A percentile compares a stretch with the other conserved stretches of the same genome.
Conservation (phyloP, 2,329 filamentous ascomycete genomes). For the Fusarium protoensiforme region DNA sequence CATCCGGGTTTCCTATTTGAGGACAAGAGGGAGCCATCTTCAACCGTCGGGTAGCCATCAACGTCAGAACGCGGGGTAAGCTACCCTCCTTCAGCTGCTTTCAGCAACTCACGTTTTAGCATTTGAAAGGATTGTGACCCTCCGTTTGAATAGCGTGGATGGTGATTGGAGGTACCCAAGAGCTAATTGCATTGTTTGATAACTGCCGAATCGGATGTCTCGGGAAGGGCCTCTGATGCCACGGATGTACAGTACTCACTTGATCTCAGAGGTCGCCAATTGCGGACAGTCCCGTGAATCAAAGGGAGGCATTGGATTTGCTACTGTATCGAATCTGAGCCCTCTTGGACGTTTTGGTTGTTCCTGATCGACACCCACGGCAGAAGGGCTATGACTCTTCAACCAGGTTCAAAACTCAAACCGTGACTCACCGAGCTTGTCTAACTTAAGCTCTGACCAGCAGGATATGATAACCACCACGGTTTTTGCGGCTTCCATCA, state of each 20-base stretch:
- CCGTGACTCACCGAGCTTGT: background rate
- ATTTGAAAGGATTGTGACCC: background rate
- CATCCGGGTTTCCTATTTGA: constrained; percentile 9
- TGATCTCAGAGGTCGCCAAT: background rate
- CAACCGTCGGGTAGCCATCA: constrained; percentile 12
- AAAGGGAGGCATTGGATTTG: background rate
- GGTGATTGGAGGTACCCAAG: background rate
- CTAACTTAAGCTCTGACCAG: background rate
- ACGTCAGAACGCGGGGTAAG: constrained; percentile 38
- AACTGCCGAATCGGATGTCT: background rate
- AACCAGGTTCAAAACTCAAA: background rate
- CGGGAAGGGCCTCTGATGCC: background rate
- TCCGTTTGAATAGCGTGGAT: background rate
- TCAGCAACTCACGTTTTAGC: background rate
- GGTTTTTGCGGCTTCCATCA: background rate
- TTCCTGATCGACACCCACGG: background rate
- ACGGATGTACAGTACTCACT: background rate
- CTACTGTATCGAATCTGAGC: background rate
- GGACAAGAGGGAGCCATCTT: constrained; percentile 16
- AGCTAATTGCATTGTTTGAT: too few species aligned
- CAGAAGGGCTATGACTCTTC: background rate
- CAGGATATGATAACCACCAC: background rate
- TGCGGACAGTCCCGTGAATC: background rate
- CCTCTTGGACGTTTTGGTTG: background rate
- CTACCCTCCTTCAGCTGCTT: background rate